Evolutionary conservation across 169 alveolate genomes (phyloP).

Genomic region (Plasmodium inui): DNA sequence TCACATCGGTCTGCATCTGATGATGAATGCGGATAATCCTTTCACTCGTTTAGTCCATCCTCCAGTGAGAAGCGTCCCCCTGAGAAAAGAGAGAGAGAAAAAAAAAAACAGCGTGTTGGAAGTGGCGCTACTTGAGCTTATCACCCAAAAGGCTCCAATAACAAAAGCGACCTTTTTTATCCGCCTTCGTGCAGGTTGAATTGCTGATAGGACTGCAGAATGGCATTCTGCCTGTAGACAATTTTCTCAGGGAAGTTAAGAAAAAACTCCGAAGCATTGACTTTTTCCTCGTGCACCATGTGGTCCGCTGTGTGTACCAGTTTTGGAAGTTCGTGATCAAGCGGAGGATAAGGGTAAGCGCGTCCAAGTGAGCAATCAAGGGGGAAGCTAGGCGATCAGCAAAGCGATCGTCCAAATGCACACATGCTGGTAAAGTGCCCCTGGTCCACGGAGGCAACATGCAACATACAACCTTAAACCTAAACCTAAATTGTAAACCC

Average conservation of each 20-base stretch:
- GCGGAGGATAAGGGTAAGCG: constrained; percentile 41
- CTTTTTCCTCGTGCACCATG: constrained; percentile 22
- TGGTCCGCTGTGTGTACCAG: constrained; percentile 33
- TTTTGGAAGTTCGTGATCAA: constrained; percentile 62
- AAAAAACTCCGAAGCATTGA: constrained; percentile 25
- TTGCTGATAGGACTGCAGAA: constrained; percentile 26
- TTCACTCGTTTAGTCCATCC: background rate
- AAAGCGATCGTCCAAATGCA: background rate
- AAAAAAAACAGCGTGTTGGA: background rate
- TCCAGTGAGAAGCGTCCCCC: background rate
- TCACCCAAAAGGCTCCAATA: background rate
- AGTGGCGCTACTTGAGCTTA: background rate
- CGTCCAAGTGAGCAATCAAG: background rate
- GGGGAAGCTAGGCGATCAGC: no score
- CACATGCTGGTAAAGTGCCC: background rate
- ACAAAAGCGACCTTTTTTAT: background rate
- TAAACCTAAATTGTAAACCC: no score
- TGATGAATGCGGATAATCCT: background rate
- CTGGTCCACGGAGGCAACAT: background rate
- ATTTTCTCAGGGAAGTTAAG: constrained; percentile 22
- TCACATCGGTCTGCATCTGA: background rate
- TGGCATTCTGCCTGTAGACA: constrained; percentile 57
- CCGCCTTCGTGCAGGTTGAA: constrained; percentile 28
- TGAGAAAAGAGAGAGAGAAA: background rate
- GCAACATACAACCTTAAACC: background rate